Base-by-base conservation (phyloP, 352 stramenopile genomes). In the Phytophthora syringae region DNA sequence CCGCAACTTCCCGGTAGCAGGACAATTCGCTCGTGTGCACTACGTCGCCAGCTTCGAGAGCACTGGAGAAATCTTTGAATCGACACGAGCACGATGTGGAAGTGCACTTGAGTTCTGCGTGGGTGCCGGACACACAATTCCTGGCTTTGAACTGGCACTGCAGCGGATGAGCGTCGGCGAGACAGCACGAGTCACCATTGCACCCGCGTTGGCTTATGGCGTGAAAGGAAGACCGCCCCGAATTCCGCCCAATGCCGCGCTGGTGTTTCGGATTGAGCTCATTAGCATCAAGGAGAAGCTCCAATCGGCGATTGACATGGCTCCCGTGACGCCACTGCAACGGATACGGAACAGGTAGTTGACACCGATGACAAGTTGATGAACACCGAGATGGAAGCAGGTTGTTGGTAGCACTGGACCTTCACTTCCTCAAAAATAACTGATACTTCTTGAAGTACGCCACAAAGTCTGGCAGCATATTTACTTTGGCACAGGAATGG, bases 221-320 rank as follows among this genome's bases (percentile, higher is more conserved):
- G 75, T 89, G n/a, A 87, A 87, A 50, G 86, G 86, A 2, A 64
- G 75, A 21, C 78, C 82, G 9, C 86, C 86, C 22, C 79, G 81
- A 43, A 92, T 94, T 30, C 86, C 86, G 0, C 77, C 79, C 10
- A 92, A 85, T 32, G 70, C 82, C 7, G 85, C 80, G n/a, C 72
- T 94, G 0, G 70, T 92, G 22, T 94, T 92, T 56, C 86, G 84
- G 40, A 90, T 92, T 55, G 83, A 94, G 56, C 75, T 94, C 18
- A 92, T 94, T 54, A 84, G 70, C 37, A 88, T 94, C 67, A 87
- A 92, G 50, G 85, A 92, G 57, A 93, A 89, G 54, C 60, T 89
- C 36, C 66, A 82, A 20, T 65, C 80, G 28, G 53, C 57, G 15
- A 57, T 47, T 7, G 70, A 67, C 24, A 55, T 64, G 39, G 45